Evolutionary conservation across 345 rosid genomes (phyloP).

Genomic region (Linum usitatissimum): DNA sequence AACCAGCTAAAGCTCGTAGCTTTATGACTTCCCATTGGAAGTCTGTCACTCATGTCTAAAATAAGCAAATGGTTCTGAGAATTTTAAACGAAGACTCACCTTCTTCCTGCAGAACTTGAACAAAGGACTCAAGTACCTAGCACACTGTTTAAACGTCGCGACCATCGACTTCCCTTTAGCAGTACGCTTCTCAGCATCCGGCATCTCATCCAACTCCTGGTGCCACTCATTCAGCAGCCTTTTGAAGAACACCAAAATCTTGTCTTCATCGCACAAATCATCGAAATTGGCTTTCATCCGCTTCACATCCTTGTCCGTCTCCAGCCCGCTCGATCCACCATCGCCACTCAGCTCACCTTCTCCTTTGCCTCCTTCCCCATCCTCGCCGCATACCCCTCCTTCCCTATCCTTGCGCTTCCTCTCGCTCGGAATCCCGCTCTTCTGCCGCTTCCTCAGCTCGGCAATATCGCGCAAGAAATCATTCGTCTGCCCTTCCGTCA

Average conservation of each 20-base stretch:
- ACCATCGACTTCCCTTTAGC: conserved; percentile 88
- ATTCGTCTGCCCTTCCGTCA: conserved; percentile 94
- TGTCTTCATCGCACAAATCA: conserved; percentile 86
- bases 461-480: conserved; percentile 88
- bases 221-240: conserved; percentile 89
- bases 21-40: not conserved
- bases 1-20: not conserved
- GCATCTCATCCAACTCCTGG: conserved; percentile 76
- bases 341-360: conserved; percentile 70
- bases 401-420: conserved; percentile 80
- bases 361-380: conserved; percentile 56
- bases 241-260: conserved; percentile 84
- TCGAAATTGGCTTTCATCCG: conserved; percentile 80
- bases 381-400: conserved; percentile 65
- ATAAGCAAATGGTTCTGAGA: not conserved
- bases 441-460: conserved; percentile 90
- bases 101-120: conserved; percentile 98
- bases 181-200: conserved; percentile 69
- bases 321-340: conserved; percentile 89
- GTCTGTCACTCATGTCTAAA: too few relatives aligned
- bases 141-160: conserved; percentile 96
- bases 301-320: conserved; percentile 73
- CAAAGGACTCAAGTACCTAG: conserved; percentile 72
- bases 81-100: conserved; percentile 29
- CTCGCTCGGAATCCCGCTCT: conserved; percentile 58